phyloP scores from a whole-genome alignment of 805 yeast genomes.

The Metschnikowia vanudenii region DNA sequence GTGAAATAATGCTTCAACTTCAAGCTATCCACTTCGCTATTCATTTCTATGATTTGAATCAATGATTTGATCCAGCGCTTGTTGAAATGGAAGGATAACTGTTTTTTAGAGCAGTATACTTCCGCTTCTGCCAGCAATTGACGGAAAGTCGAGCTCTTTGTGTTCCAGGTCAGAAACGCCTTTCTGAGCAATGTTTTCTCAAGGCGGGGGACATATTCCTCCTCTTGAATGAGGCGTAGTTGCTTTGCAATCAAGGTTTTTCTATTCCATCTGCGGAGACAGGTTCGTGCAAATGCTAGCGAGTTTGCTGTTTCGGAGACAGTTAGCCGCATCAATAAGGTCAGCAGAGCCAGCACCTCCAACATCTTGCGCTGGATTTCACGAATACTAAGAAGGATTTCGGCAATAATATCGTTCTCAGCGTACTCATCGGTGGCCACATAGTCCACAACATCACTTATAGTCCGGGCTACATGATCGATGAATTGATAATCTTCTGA shows the following conservation, averaged over 20 bases:
- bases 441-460: constrained; percentile 29
- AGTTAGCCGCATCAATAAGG: constrained; percentile 34
- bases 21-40: constrained; percentile 9
- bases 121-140: constrained; percentile 16
- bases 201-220: constrained; percentile 8
- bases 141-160: constrained; percentile 4
- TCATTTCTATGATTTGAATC: constrained; percentile 15
- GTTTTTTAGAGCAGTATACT: constrained; percentile 12
- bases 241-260: constrained; percentile 15
- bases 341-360: constrained; percentile 11
- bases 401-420: constrained; percentile 21
- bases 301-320: constrained; percentile 17
- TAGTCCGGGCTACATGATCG: constrained; percentile 18
- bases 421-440: constrained; percentile 25
- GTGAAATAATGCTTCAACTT: constrained; percentile 15
- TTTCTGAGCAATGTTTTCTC: background rate
- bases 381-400: constrained; percentile 24
- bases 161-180: constrained; percentile 18
- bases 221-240: constrained; percentile 14
- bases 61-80: constrained; percentile 15
- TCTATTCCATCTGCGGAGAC: constrained; percentile 26
- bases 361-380: constrained; percentile 19
- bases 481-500: constrained; percentile 26
- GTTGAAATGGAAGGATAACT: constrained; percentile 11
- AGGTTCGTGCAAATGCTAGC: background rate